A percentile compares a stretch with the other conserved stretches of the same genome.
phyloP scores from a whole-genome alignment of 2,329 filamentous ascomycete genomes.

The Blastomyces silverae region DNA sequence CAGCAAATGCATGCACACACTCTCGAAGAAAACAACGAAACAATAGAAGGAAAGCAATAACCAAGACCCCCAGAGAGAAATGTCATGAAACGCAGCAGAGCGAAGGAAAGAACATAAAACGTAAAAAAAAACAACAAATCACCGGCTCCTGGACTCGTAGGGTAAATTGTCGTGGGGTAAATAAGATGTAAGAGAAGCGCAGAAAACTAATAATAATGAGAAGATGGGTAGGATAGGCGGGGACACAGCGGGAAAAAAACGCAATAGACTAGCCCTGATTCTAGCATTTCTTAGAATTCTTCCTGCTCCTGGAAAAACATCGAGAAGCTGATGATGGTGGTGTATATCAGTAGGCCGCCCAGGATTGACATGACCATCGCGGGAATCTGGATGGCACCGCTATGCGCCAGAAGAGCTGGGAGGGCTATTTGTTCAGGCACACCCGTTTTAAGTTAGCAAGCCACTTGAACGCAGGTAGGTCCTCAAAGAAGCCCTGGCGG shows the following conservation, averaged over 20 bases:
- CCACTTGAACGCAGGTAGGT: not conserved
- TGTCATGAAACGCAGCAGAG: not conserved
- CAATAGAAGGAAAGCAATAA: not conserved
- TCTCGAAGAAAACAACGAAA: not conserved
- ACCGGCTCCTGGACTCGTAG: conserved; percentile 6
- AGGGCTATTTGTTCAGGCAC: conserved; percentile 54
- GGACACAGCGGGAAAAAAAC: not conserved
- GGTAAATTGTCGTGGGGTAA: not conserved
- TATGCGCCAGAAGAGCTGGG: conserved; percentile 80
- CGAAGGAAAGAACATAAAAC: not conserved
- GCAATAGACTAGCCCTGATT: no score
- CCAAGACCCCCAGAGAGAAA: conserved; percentile 1
- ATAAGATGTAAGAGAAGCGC: not conserved
- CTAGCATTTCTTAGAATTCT: conserved; percentile 61
- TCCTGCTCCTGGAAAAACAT: conserved; percentile 98
- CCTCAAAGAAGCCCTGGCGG: not conserved
- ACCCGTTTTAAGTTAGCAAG: not conserved
- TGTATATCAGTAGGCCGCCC: conserved; percentile 90
- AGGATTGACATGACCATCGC: conserved; percentile 95
- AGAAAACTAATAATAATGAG: not conserved
- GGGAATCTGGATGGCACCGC: conserved; percentile 68
- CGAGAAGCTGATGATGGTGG: conserved; percentile 94
- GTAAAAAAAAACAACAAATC: conserved; percentile 1
- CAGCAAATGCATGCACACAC: not conserved
- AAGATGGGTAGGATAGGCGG: not conserved